phyloP scores from a whole-genome alignment of 2,329 filamentous ascomycete genomes.

The Ophiostoma quercus region DNA sequence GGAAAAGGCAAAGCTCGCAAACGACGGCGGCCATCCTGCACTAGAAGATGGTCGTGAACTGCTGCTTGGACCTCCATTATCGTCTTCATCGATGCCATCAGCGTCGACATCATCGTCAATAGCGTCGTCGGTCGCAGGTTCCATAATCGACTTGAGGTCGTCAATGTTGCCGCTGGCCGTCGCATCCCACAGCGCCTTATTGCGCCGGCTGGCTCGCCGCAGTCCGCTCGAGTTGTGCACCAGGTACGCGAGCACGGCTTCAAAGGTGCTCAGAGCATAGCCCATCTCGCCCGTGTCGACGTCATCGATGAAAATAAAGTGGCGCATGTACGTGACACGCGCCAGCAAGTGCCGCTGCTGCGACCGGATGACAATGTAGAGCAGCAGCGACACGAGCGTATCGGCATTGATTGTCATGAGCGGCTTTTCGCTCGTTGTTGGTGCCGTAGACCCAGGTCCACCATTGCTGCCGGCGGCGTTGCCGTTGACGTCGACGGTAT shows the following conservation, averaged over 20 bases:
- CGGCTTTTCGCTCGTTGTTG: slow-evolving; percentile 44
- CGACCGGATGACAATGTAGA: slow-evolving; percentile 88
- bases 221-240: slow-evolving; percentile 74
- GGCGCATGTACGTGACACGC: slow-evolving; percentile 86
- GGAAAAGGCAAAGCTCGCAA: slow-evolving; percentile 41
- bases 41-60: slow-evolving; percentile 33
- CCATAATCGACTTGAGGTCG: slow-evolving; percentile 72
- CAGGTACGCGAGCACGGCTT: slow-evolving; percentile 87
- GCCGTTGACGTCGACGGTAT: not conserved
- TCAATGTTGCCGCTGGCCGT: slow-evolving; percentile 69
- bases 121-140: slow-evolving; percentile 55
- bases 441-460: not conserved
- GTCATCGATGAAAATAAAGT: slow-evolving; percentile 97
- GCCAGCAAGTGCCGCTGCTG: slow-evolving; percentile 84
- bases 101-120: slow-evolving; percentile 36
- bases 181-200: slow-evolving; percentile 83
- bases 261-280: slow-evolving; percentile 91
- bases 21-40: slow-evolving; percentile 43
- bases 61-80: not conserved
- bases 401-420: slow-evolving; percentile 71
- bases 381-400: slow-evolving; percentile 81
- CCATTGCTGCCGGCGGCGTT: not conserved
- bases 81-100: slow-evolving; percentile 26
- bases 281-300: slow-evolving; percentile 95
- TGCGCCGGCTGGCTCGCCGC: slow-evolving; percentile 77